A percentile compares a stretch with the other conserved stretches of the same genome.
Conservation (phyloP, 2,329 filamentous ascomycete species). For the Allantophomopsis cytisporea region DNA sequence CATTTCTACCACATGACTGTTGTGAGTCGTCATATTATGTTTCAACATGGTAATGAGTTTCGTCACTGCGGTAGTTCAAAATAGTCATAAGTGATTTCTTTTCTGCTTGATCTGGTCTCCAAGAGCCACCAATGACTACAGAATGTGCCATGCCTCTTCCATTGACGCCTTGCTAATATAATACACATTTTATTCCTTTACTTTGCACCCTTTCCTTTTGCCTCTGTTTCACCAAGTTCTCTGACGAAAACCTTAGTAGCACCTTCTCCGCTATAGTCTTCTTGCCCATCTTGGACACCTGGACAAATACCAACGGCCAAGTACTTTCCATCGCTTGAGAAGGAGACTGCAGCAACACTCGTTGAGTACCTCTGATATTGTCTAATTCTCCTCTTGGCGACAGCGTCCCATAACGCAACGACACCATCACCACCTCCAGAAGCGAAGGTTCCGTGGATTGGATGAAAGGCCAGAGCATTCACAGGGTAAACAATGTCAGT, state of each 20-base stretch:
- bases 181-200: conserved; percentile 4
- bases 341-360: conserved; percentile 48
- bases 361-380: conserved; percentile 54
- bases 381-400: conserved; percentile 54
- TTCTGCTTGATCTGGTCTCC: too few relatives aligned
- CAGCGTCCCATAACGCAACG: conserved; percentile 59
- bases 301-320: conserved; percentile 55
- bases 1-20: too few relatives aligned
- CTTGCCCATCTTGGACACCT: conserved; percentile 58
- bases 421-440: conserved; percentile 61
- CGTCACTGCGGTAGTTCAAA: too few relatives aligned
- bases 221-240: conserved; percentile 77
- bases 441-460: conserved; percentile 50
- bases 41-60: too few relatives aligned
- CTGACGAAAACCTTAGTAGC: conserved; percentile 67
- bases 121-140: background rate
- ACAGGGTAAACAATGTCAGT: conserved; percentile 62
- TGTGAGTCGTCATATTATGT: too few relatives aligned
- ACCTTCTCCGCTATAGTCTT: conserved; percentile 62
- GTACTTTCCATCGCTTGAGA: conserved; percentile 49
- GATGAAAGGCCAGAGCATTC: conserved; percentile 58
- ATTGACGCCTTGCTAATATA: conserved; percentile 4
- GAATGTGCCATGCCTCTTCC: background rate
- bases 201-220: conserved; percentile 25
- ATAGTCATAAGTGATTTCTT: too few relatives aligned